Conservation (phyloP, 2,329 filamentous ascomycete genomes). For the Zymoseptoria brevis region DNA sequence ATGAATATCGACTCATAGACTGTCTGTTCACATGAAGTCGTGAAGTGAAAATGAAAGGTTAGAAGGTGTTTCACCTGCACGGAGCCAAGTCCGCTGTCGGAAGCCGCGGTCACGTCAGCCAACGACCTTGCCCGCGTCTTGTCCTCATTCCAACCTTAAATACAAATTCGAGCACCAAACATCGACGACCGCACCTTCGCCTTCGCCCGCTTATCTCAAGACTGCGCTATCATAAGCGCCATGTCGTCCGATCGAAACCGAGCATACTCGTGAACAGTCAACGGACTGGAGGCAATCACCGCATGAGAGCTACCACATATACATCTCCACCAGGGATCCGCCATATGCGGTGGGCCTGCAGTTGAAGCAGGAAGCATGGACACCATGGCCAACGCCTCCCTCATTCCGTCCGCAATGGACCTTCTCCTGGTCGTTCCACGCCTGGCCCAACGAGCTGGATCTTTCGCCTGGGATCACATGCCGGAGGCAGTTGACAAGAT, state of each 20-base stretch:
- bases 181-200: not conserved
- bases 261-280: not conserved
- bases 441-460: slow-evolving; percentile 60
- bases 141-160: no score
- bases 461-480: slow-evolving; percentile 48
- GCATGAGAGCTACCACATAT: not conserved
- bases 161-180: not conserved
- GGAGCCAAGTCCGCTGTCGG: no score
- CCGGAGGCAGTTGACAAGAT: slow-evolving; percentile 53
- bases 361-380: slow-evolving; percentile 5
- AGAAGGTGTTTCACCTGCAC: no score
- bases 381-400: slow-evolving; percentile 11
- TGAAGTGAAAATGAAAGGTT: no score
- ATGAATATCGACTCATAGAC: no score
- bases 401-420: slow-evolving; percentile 55
- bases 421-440: slow-evolving; percentile 62
- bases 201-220: no score
- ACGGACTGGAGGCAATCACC: not conserved
- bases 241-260: not conserved
- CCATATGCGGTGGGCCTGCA: no score
- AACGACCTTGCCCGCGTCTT: no score
- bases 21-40: no score
- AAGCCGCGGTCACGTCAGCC: no score
- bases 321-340: not conserved
- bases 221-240: not conserved